These are phyloP conservation scores for Panellus pusillus DNA, from an alignment of 768 basidiomycete species.

Conservation along the genomic window DNA sequence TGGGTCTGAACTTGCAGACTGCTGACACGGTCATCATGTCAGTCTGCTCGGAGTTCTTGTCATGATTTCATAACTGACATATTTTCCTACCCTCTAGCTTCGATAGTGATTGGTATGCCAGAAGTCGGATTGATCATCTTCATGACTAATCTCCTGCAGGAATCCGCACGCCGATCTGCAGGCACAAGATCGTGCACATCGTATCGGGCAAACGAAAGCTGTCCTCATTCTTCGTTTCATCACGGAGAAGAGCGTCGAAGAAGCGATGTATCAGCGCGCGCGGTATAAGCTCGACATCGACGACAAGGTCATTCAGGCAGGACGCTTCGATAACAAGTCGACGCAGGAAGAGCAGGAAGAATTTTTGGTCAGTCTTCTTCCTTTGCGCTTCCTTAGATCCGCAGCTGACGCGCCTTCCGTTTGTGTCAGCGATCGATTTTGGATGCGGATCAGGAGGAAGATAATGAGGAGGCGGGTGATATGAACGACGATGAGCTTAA, in stretches of 20 bases:
- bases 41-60: conserved; percentile 28
- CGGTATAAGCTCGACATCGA: conserved; percentile 97
- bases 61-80: conserved; percentile 1
- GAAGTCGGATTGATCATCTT: neutral
- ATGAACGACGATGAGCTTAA: conserved; percentile 97
- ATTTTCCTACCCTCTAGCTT: conserved; percentile 45
- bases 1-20: conserved; percentile 93
- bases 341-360: conserved; percentile 98
- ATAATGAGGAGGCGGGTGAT: conserved; percentile 86
- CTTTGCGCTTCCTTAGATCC: conserved; percentile 5
- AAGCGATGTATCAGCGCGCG: conserved; percentile 95
- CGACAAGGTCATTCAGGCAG: conserved; percentile 98
- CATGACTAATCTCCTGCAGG: conserved; percentile 42
- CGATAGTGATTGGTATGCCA: conserved; percentile 67
- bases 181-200: conserved; percentile 98
- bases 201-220: conserved; percentile 98
- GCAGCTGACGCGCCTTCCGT: conserved; percentile 5
- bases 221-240: conserved; percentile 96
- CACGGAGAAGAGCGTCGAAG: conserved; percentile 97
- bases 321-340: conserved; percentile 98
- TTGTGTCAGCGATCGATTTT: conserved; percentile 75
- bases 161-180: conserved; percentile 99
- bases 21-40: conserved; percentile 96
- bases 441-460: conserved; percentile 87
- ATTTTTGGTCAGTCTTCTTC: conserved; percentile 62